A percentile compares a stretch with the other conserved stretches of the same genome.
Conservation (phyloP, 305 asterid species). For the Solanum hybrid region DNA sequence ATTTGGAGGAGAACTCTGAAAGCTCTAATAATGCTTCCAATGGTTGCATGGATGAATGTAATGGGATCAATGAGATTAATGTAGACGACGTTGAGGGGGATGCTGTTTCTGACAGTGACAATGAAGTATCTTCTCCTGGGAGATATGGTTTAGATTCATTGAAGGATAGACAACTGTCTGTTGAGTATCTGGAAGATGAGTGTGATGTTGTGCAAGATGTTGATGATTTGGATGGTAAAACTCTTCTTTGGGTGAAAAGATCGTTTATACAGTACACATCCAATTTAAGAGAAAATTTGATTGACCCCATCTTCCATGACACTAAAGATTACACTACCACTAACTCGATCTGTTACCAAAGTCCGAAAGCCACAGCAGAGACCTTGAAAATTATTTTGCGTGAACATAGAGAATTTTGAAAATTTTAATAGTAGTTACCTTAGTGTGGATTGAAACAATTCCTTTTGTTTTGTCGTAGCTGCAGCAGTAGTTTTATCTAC, state of each 20-base stretch:
- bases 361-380: background rate
- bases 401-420: background rate
- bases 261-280: too few relatives aligned
- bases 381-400: background rate
- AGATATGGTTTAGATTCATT: conserved; percentile 19
- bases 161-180: conserved; percentile 41
- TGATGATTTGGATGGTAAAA: conserved; percentile 34
- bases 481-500: background rate
- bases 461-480: background rate
- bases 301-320: background rate
- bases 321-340: background rate
- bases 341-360: background rate
- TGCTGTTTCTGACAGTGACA: conserved; percentile 34
- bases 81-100: conserved; percentile 18
- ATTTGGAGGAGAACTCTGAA: conserved; percentile 20
- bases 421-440: background rate
- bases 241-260: background rate
- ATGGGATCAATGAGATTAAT: conserved; percentile 9
- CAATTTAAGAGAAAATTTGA: background rate
- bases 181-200: conserved; percentile 63
- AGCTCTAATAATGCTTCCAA: conserved; percentile 10
- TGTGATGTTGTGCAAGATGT: conserved; percentile 26
- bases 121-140: conserved; percentile 9
- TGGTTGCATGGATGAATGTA: conserved; percentile 20
- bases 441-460: background rate